Conservation (phyloP, 2,329 filamentous ascomycete species). For the Cordyceps fumosorosea region DNA sequence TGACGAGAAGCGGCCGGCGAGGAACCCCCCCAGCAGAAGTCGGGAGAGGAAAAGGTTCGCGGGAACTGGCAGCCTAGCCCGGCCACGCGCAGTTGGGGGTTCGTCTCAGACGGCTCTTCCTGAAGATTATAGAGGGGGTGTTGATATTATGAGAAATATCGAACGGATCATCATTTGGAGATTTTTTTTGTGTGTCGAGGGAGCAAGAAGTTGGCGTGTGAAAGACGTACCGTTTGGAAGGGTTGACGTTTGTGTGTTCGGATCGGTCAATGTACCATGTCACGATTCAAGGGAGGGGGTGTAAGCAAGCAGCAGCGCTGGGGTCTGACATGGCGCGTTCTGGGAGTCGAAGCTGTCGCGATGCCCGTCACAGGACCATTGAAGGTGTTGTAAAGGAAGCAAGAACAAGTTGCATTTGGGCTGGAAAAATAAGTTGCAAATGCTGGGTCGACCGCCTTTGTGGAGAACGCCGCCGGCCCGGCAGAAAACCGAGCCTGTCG, state of each 20-base stretch:
- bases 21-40: not conserved
- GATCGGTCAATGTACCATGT: not conserved
- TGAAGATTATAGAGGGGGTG: constrained; percentile 33
- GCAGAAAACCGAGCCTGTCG: not conserved
- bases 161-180: constrained; percentile 34
- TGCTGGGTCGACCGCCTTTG: constrained; percentile 1
- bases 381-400: not conserved
- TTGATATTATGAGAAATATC: constrained; percentile 20
- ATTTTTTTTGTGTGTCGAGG: not conserved
- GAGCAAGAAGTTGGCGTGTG: not conserved
- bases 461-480: not conserved
- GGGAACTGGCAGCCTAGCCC: constrained; percentile 13
- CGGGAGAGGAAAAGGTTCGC: not conserved
- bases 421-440: not conserved
- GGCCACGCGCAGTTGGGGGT: constrained; percentile 1
- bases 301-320: no score
- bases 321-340: no score
- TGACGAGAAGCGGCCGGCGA: constrained; percentile 11
- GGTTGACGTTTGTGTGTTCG: not conserved
- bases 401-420: not conserved
- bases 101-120: constrained; percentile 43
- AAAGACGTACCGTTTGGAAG: constrained; percentile 14
- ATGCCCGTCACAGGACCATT: no score
- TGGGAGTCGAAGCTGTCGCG: no score
- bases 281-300: not conserved